Conservation (phyloP, 805 yeast genomes). For the Pichia occidentalis region DNA sequence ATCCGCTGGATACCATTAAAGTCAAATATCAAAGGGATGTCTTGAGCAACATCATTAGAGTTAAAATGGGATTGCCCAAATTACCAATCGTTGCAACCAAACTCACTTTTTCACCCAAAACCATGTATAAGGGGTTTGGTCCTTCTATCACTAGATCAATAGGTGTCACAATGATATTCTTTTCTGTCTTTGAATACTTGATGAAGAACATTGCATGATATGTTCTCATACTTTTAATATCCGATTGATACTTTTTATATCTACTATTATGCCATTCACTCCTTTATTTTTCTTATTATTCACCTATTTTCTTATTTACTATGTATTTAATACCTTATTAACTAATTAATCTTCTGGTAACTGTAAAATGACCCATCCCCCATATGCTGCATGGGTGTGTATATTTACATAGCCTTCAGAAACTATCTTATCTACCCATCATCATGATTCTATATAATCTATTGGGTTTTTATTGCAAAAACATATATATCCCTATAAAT, state of each 20-base stretch:
- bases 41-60: slow-evolving; percentile 57
- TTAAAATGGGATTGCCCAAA: slow-evolving; percentile 40
- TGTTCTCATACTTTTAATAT: slow-evolving; percentile 22
- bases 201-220: slow-evolving; percentile 47
- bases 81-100: slow-evolving; percentile 30
- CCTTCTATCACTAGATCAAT: slow-evolving; percentile 69
- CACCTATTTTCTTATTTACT: slow-evolving; percentile 35
- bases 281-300: slow-evolving; percentile 51
- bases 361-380: too few relatives aligned
- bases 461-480: too few relatives aligned
- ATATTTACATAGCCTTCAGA: too few relatives aligned
- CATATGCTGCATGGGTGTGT: too few relatives aligned
- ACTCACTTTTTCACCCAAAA: slow-evolving; percentile 36
- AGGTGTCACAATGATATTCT: slow-evolving; percentile 67
- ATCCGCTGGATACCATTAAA: slow-evolving; percentile 78
- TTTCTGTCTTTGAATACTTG: slow-evolving; percentile 61
- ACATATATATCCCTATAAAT: too few relatives aligned
- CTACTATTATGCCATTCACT: slow-evolving; percentile 26
- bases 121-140: slow-evolving; percentile 71
- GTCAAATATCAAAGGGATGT: slow-evolving; percentile 69
- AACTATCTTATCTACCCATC: too few relatives aligned
- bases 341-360: too few relatives aligned
- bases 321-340: too few relatives aligned
- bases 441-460: not conserved
- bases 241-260: slow-evolving; percentile 8